Conservation (phyloP, 2,329 filamentous ascomycete species). For the Boeremia exigua region DNA sequence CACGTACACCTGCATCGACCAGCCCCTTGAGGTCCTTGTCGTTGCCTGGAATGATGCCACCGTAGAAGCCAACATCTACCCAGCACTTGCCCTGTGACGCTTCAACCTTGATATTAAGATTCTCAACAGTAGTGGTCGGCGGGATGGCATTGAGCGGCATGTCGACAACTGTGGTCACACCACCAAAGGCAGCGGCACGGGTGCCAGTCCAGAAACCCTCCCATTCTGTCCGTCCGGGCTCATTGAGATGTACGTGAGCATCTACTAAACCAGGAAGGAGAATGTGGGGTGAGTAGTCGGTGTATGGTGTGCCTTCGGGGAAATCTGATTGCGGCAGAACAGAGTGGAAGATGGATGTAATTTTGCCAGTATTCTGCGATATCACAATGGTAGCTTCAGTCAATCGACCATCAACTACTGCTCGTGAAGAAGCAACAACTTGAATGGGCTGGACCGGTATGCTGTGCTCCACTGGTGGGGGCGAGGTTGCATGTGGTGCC, state of each 20-base stretch:
- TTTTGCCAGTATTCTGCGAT: slow-evolving; percentile 81
- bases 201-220: slow-evolving; percentile 97
- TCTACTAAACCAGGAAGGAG: slow-evolving; percentile 92
- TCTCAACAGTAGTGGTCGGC: slow-evolving; percentile 86
- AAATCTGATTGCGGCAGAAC: slow-evolving; percentile 80
- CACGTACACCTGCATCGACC: slow-evolving; percentile 83
- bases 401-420: slow-evolving; percentile 76
- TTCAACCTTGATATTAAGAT: slow-evolving; percentile 82
- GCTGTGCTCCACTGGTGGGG: slow-evolving; percentile 36
- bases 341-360: slow-evolving; percentile 74
- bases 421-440: slow-evolving; percentile 83
- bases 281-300: slow-evolving; percentile 83
- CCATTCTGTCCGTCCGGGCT: slow-evolving; percentile 97
- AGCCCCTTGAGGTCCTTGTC: slow-evolving; percentile 77
- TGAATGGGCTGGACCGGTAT: slow-evolving; percentile 59
- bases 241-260: slow-evolving; percentile 96
- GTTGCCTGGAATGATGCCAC: slow-evolving; percentile 92
- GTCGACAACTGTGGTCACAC: slow-evolving; percentile 94
- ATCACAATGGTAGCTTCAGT: slow-evolving; percentile 84
- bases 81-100: slow-evolving; percentile 89
- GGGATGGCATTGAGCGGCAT: slow-evolving; percentile 98
- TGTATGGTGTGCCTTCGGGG: slow-evolving; percentile 73
- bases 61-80: slow-evolving; percentile 99
- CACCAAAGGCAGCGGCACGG: slow-evolving; percentile 89
- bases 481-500: slow-evolving; percentile 47